These are phyloP conservation scores for Boletus sp. DNA, from an alignment of 768 basidiomycete genomes.

Conservation along the genomic window DNA sequence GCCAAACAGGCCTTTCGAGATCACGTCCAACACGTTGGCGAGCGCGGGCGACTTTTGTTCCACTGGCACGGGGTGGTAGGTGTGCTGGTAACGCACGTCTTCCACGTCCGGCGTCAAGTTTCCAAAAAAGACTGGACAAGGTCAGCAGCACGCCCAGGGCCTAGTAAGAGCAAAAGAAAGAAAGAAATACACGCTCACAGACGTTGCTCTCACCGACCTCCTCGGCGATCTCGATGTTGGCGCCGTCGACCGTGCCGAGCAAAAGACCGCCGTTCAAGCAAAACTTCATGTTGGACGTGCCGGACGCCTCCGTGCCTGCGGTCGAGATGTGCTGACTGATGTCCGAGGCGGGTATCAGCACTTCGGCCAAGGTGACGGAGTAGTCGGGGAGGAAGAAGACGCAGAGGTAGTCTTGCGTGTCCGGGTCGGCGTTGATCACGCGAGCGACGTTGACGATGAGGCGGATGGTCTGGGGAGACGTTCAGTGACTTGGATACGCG, in stretches of 20 bases:
- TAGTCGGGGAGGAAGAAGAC: slow-evolving; percentile 98
- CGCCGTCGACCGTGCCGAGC: slow-evolving; percentile 90
- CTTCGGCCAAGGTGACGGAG: slow-evolving; percentile 77
- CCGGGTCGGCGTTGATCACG: slow-evolving; percentile 68
- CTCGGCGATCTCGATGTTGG: slow-evolving; percentile 95
- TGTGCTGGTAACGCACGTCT: slow-evolving; percentile 81
- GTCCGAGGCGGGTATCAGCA: slow-evolving; percentile 89
- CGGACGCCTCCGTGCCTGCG: slow-evolving; percentile 89
- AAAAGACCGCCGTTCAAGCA: slow-evolving; percentile 88
- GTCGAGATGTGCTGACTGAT: slow-evolving; percentile 97
- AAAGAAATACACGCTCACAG: slow-evolving; percentile 41
- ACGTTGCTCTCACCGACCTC: slow-evolving; percentile 93
- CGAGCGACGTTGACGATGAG: slow-evolving; percentile 90
- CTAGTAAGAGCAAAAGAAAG: background rate
- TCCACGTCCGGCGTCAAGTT: slow-evolving; percentile 87
- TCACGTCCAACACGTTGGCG: slow-evolving; percentile 70
- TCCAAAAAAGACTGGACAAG: slow-evolving; percentile 76
- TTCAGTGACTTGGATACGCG: background rate
- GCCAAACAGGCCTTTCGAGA: slow-evolving; percentile 80
- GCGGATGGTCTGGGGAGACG: slow-evolving; percentile 67
- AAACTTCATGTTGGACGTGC: slow-evolving; percentile 87
- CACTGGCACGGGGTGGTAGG: slow-evolving; percentile 77
- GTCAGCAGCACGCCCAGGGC: background rate
- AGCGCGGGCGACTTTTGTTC: slow-evolving; percentile 83
- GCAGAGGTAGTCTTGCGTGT: slow-evolving; percentile 81